phyloP scores from a whole-genome alignment of 176 grass and related monocot species.

The Elaeis guineensis region DNA sequence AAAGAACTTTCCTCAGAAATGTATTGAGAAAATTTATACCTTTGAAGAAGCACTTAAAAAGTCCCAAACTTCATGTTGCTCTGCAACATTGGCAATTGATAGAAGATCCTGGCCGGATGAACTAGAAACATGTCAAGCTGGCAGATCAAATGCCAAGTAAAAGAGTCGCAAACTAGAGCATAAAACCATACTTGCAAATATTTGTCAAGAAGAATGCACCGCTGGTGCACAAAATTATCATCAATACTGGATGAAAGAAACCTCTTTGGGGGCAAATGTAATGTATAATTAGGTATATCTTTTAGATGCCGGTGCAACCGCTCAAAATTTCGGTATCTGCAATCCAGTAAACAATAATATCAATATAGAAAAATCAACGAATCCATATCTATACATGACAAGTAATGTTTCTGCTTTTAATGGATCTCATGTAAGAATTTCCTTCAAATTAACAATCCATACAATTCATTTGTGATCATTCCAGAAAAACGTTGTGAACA shows the following conservation, averaged over 20 bases:
- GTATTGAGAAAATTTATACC: constrained; percentile 27
- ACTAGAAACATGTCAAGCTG: constrained; percentile 13
- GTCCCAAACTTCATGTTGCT: constrained; percentile 98
- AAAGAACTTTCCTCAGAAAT: background rate
- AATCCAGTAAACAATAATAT: constrained; percentile 19
- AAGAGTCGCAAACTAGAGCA: background rate
- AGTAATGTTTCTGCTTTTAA: background rate
- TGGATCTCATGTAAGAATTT: too few species aligned
- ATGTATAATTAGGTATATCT: constrained; percentile 95
- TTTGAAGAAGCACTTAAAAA: constrained; percentile 85
- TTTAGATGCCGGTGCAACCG: constrained; percentile 81
- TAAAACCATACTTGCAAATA: constrained; percentile 76
- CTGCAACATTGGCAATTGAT: constrained; percentile 86
- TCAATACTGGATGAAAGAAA: constrained; percentile 95
- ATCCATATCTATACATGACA: constrained; percentile 16
- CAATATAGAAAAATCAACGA: background rate
- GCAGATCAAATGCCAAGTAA: background rate
- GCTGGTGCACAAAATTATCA: constrained; percentile 95
- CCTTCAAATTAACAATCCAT: too few species aligned
- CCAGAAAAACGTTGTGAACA: too few species aligned
- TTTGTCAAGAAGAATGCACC: constrained; percentile 94
- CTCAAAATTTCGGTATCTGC: constrained; percentile 96
- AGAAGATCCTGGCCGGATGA: constrained; percentile 61
- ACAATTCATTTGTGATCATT: too few species aligned
- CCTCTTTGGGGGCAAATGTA: constrained; percentile 94